These are phyloP conservation scores for Schizophyllum amplum DNA, from an alignment of 1,284 basidiomycete genomes.

Conservation along the genomic window DNA sequence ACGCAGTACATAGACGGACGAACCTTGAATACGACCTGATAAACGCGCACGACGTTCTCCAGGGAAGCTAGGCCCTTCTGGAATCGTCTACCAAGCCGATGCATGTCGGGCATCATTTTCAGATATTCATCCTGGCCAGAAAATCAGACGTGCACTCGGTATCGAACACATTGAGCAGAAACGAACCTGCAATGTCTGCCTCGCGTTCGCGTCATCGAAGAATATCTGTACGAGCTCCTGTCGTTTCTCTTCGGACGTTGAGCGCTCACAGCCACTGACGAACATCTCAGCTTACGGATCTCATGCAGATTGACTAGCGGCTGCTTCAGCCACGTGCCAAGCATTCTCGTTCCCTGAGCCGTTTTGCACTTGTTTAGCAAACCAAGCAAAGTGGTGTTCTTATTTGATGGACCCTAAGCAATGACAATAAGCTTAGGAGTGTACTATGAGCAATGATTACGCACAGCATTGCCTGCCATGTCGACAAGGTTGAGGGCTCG, in stretches of 20 bases:
- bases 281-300: constrained; percentile 56
- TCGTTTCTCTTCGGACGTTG: constrained; percentile 51
- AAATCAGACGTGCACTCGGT: no score
- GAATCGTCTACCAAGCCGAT: constrained; percentile 89
- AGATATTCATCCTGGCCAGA: constrained; percentile 70
- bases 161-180: background rate
- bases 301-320: constrained; percentile 92
- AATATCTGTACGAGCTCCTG: constrained; percentile 88
- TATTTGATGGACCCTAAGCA: constrained; percentile 42
- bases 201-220: constrained; percentile 68
- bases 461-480: constrained; percentile 46
- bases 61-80: constrained; percentile 79
- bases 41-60: constrained; percentile 94
- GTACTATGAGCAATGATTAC: constrained; percentile 9
- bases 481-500: constrained; percentile 88
- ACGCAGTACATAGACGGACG: background rate
- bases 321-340: constrained; percentile 95
- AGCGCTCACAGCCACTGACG: background rate
- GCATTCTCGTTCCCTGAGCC: constrained; percentile 85
- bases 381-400: constrained; percentile 85
- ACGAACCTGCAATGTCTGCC: constrained; percentile 65
- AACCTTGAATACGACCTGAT: constrained; percentile 73
- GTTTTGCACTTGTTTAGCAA: constrained; percentile 96
- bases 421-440: background rate
- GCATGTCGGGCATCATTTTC: constrained; percentile 91